These are phyloP conservation scores for Saccharum officinarum DNA, from an alignment of 176 grass and related monocot species.

Conservation along the genomic window DNA sequence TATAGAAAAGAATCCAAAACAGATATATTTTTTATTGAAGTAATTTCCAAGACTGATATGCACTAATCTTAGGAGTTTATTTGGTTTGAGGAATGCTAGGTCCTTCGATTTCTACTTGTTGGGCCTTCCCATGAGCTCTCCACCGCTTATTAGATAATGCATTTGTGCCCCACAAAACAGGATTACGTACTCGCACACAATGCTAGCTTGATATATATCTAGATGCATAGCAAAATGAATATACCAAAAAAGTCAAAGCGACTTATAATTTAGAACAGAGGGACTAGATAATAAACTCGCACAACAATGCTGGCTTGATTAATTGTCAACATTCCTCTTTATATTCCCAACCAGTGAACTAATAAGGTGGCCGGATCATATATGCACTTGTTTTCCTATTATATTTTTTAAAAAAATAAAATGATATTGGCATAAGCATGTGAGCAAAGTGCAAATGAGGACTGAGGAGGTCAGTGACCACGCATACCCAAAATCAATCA, in stretches of 20 bases:
- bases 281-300: not conserved
- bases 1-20: no score
- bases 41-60: no score
- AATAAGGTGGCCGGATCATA: not conserved
- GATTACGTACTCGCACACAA: not conserved
- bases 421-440: not conserved
- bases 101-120: no score
- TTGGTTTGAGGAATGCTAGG: no score
- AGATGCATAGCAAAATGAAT: no score
- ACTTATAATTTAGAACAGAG: no score
- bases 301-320: not conserved
- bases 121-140: no score
- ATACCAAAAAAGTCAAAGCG: no score
- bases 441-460: conserved; percentile 15
- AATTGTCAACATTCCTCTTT: not conserved
- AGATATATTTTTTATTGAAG: no score
- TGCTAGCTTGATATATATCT: not conserved
- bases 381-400: not conserved
- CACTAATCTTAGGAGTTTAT: no score
- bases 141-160: no score
- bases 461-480: conserved; percentile 17
- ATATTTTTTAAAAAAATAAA: not conserved
- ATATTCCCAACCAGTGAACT: not conserved
- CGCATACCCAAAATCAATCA: conserved; percentile 30
- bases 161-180: no score